Percentiles rank a stretch among this genome's conserved stretches.
Conservation (phyloP, 768 basidiomycete genomes). For the Boletus vinaceobasis region DNA sequence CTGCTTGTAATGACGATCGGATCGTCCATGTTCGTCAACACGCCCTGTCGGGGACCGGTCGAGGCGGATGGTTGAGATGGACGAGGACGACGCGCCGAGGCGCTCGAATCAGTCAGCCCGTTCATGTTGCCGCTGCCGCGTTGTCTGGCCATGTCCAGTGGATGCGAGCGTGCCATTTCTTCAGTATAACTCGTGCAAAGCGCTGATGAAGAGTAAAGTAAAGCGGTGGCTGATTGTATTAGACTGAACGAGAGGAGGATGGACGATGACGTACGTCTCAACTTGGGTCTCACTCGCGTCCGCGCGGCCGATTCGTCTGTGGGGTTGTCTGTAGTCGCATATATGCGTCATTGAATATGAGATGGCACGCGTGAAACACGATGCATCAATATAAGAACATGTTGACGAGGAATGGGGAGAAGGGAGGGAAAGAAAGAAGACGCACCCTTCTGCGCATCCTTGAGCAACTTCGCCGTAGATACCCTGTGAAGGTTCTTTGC, state of each 20-base stretch:
- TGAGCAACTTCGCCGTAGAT: slow-evolving; percentile 11
- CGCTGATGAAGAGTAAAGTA: slow-evolving; percentile 4
- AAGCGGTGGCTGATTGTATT: neutral
- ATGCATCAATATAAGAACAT: neutral
- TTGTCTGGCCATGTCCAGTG: slow-evolving; percentile 10
- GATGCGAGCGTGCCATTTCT: slow-evolving; percentile 6
- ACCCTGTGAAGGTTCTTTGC: slow-evolving; percentile 9
- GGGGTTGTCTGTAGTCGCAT: neutral
- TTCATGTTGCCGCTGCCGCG: slow-evolving; percentile 3
- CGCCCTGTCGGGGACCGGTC: neutral
- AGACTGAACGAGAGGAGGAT: neutral
- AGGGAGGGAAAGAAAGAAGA: neutral
- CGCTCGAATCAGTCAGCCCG: slow-evolving; percentile 27
- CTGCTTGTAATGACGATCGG: slow-evolving; percentile 25
- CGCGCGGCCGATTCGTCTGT: slow-evolving; percentile 10
- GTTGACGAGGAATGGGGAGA: too few relatives aligned
- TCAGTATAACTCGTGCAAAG: slow-evolving; percentile 8
- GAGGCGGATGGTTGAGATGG: neutral
- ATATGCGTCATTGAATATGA: neutral
- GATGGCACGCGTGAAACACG: neutral
- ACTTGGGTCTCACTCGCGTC: slow-evolving; percentile 15
- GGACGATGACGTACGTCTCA: slow-evolving; percentile 11
- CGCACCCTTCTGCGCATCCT: slow-evolving; percentile 22
- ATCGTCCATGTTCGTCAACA: neutral
- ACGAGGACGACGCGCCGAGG: slow-evolving; percentile 2